These are phyloP conservation scores for Marasmius tenuissimus DNA, from an alignment of 1,284 basidiomycete species.

Conservation along the genomic window DNA sequence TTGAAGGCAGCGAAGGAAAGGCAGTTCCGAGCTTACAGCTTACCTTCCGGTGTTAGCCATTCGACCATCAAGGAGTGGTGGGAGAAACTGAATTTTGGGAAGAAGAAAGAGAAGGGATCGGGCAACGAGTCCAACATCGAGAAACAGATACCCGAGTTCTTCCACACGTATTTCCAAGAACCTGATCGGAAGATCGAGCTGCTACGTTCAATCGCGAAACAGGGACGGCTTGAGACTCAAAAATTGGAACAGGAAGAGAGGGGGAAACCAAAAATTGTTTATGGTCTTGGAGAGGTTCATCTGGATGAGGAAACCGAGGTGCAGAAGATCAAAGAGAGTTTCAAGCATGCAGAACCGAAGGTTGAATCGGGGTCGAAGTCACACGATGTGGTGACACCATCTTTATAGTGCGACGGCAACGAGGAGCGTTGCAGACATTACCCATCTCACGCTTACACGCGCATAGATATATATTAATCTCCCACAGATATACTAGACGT, in stretches of 20 bases:
- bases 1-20: conserved; percentile 34
- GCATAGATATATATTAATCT: too few species aligned
- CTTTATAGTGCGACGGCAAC: too few species aligned
- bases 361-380: neutral
- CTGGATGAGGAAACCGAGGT: conserved; percentile 5
- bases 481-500: too few species aligned
- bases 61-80: conserved; percentile 49
- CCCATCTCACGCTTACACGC: too few species aligned
- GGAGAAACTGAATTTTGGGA: conserved; percentile 48
- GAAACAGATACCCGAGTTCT: conserved; percentile 5
- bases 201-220: conserved; percentile 6
- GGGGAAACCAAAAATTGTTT: conserved; percentile 9
- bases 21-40: conserved; percentile 40
- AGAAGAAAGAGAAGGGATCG: conserved; percentile 3
- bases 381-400: neutral
- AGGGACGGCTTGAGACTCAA: conserved; percentile 5
- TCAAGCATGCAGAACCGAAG: neutral
- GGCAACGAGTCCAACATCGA: neutral
- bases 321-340: neutral
- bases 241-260: conserved; percentile 4
- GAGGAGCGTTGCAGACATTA: too few species aligned
- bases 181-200: conserved; percentile 7
- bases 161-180: neutral
- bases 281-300: conserved; percentile 11
- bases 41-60: conserved; percentile 48